Percentiles rank a stretch among this genome's conserved stretches.
phyloP scores from a whole-genome alignment of 306 rosid genomes.

The Quercus wislizeni region DNA sequence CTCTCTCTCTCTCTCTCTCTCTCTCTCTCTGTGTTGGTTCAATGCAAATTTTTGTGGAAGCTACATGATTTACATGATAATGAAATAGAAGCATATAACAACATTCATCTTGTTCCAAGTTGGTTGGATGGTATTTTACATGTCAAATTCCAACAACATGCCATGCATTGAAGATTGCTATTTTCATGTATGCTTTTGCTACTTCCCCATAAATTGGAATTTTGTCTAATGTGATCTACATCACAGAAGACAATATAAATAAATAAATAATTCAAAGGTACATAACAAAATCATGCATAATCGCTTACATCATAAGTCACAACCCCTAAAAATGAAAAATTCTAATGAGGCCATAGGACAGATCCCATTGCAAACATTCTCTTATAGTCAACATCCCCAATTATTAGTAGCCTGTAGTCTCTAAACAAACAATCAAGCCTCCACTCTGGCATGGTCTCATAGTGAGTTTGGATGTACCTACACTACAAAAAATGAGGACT shows the following conservation, averaged over 20 bases:
- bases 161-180: constrained; percentile 12
- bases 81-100: constrained; percentile 56
- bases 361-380: constrained; percentile 63
- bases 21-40: constrained; percentile 59
- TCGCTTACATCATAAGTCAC: not conserved
- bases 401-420: constrained; percentile 55
- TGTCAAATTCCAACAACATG: constrained; percentile 66
- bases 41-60: constrained; percentile 66
- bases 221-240: too few species aligned
- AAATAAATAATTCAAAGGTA: not conserved
- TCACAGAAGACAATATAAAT: too few species aligned
- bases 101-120: constrained; percentile 57
- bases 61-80: constrained; percentile 69
- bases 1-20: not conserved
- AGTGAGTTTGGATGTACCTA: constrained; percentile 46
- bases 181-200: too few species aligned
- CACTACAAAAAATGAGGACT: too few species aligned
- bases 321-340: not conserved
- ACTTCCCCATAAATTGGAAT: too few species aligned
- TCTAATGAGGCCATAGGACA: constrained; percentile 45
- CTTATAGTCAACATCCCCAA: constrained; percentile 46
- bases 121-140: constrained; percentile 45
- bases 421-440: constrained; percentile 57
- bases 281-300: not conserved
- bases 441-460: constrained; percentile 70